phyloP scores from a whole-genome alignment of 2,329 filamentous ascomycete genomes.

The Chalara sp. region DNA sequence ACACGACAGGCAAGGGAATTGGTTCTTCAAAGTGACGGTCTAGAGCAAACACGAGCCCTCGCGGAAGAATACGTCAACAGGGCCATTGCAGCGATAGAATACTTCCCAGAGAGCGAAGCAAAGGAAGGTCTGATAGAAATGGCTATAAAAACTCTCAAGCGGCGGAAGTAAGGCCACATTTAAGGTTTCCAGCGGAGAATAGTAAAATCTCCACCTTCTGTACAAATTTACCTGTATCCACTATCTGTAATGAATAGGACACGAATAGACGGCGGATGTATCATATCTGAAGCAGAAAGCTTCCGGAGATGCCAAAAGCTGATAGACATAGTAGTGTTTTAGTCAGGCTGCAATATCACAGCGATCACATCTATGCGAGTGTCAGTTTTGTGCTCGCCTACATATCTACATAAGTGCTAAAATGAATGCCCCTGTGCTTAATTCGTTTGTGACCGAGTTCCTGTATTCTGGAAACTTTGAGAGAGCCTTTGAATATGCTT shows the following conservation, averaged over 20 bases:
- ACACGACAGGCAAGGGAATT: conserved; percentile 69
- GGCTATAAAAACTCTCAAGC: conserved; percentile 84
- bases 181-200: no score
- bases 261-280: not conserved
- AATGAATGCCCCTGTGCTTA: no score
- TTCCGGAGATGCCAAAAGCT: no score
- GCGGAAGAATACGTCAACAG: conserved; percentile 88
- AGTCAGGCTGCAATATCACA: no score
- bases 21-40: conserved; percentile 75
- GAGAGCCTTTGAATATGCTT: no score
- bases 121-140: conserved; percentile 89
- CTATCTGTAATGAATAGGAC: not conserved
- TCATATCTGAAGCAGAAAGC: not conserved
- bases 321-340: no score
- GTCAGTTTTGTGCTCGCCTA: no score
- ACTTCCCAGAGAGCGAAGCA: conserved; percentile 89
- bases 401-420: no score
- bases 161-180: conserved; percentile 61
- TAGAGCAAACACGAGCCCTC: conserved; percentile 85
- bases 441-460: no score
- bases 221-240: not conserved
- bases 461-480: no score
- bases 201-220: not conserved
- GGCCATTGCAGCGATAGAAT: conserved; percentile 75
- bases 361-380: no score